A percentile compares a stretch with the other conserved stretches of the same genome.
Conservation (phyloP, 2,329 filamentous ascomycete species). For the Beauveria sp. region DNA sequence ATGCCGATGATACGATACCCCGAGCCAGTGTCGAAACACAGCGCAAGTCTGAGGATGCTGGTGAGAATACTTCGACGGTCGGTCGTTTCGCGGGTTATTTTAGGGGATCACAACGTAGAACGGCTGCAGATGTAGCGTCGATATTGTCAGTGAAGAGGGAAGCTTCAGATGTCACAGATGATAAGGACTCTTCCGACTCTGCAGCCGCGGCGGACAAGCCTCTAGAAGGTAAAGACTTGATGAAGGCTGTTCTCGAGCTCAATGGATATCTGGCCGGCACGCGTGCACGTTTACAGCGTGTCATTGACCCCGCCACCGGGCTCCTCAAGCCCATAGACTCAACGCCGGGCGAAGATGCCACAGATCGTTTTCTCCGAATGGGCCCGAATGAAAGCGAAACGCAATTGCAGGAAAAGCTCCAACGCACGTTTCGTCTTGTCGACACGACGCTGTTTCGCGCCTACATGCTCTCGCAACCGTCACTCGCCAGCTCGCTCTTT, state of each 20-base stretch:
- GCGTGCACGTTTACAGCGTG: conserved; percentile 55
- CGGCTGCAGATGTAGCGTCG: conserved; percentile 48
- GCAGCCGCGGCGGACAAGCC: conserved; percentile 40
- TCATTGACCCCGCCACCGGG: conserved; percentile 55
- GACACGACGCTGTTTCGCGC: conserved; percentile 92
- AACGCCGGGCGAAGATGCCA: conserved; percentile 38
- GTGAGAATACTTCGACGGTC: conserved; percentile 23
- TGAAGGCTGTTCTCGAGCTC: conserved; percentile 71
- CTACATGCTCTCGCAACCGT: conserved; percentile 87
- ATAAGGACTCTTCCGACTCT: conserved; percentile 46
- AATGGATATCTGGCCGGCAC: conserved; percentile 85
- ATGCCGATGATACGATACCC: conserved; percentile 21
- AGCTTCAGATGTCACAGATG: conserved; percentile 31
- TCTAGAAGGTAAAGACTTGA: conserved; percentile 75
- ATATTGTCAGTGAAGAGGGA: conserved; percentile 50
- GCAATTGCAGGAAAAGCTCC: conserved; percentile 63
- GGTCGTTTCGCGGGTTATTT: conserved; percentile 48
- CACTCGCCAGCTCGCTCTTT: conserved; percentile 81
- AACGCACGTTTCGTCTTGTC: conserved; percentile 71
- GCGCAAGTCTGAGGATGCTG: conserved; percentile 19
- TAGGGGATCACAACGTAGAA: conserved; percentile 38
- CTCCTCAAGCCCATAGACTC: conserved; percentile 47
- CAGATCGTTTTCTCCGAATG: conserved; percentile 49
- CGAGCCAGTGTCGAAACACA: not conserved
- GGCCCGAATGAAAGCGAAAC: conserved; percentile 41